Base-by-base conservation (phyloP, 2,329 filamentous ascomycete species). In the Phaeosphaeria sp. region DNA sequence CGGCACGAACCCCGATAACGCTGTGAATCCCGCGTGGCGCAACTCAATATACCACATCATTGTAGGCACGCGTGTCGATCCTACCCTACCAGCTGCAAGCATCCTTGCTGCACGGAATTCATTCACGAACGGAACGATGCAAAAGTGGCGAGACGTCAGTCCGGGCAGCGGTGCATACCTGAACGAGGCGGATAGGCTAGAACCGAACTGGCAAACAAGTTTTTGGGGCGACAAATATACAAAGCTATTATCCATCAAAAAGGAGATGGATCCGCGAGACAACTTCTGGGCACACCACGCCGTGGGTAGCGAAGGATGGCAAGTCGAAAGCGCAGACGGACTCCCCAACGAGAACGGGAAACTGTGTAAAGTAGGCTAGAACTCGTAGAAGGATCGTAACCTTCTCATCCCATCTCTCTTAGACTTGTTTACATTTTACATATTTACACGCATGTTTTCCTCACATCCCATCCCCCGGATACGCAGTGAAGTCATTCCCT, bases 1-100 rank as follows among this genome's bases (percentile, higher is more conserved):
- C 9, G 61, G 57, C 46, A 61, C 55, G 6, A 70, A 67, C 39
- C 50, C 61, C 3, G 65, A 69, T 54, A 73, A 70, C 42, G 63
- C 68, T 6, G 64, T 73, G 0, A 70, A 69, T 30, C 64, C 69
- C 6, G 69, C 69, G 6, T 73, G 63, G 61, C 65, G 69, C 44
- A 66, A 21, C n/a, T 36, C 66, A 1, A 50, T 72, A 6, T 57
- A 71, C 25, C 67, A 71, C 51, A 60, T 68, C 30, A 69, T 69
- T 43, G 56, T 63, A 5, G 53, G 53, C 7, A 56, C 54, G 55
- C 46, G 55, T 17, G 30, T 60, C 8, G 56, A 58, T 18, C 48
- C 63, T 1, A 21, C 21, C 17, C 24, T 42, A 1, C 55, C 61
- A 4, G 39, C 40, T 0, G 22, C 57, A 0, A 57, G 60, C 3